These are phyloP conservation scores for Anastatica hierochuntica DNA, from an alignment of 345 rosid species.

Conservation along the genomic window DNA sequence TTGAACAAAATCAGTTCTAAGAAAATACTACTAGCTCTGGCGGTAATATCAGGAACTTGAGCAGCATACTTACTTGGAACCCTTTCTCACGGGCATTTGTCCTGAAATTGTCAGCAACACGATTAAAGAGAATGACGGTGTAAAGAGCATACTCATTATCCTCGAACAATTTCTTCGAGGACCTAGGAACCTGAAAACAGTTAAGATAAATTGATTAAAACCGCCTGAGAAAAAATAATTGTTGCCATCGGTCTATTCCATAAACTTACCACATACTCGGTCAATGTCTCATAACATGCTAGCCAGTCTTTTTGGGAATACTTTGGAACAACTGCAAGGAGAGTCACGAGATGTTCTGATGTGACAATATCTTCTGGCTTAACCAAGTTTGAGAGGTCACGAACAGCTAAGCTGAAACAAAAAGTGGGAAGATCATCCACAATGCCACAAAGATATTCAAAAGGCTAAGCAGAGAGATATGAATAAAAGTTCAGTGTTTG, in stretches of 20 bases:
- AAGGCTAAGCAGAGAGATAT: neutral
- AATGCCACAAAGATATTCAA: neutral
- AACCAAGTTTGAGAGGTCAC: slow-evolving; percentile 90
- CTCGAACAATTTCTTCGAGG: slow-evolving; percentile 82
- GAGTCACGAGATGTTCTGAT: slow-evolving; percentile 82
- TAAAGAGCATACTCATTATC: slow-evolving; percentile 98
- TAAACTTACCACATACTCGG: slow-evolving; percentile 71
- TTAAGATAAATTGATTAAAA: neutral
- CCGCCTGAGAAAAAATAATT: neutral
- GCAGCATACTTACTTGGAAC: slow-evolving; percentile 63
- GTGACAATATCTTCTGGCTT: slow-evolving; percentile 76
- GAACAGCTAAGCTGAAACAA: slow-evolving; percentile 87
- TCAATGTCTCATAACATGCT: slow-evolving; percentile 82
- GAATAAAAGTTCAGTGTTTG: neutral
- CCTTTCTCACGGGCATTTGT: slow-evolving; percentile 74
- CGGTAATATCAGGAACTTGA: slow-evolving; percentile 1
- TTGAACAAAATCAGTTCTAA: neutral
- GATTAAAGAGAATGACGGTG: slow-evolving; percentile 76
- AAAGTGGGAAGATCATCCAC: slow-evolving; percentile 14
- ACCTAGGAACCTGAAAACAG: slow-evolving; percentile 82
- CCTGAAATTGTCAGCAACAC: slow-evolving; percentile 90
- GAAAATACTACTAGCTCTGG: neutral
- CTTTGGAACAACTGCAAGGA: slow-evolving; percentile 79
- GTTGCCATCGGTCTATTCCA: neutral
- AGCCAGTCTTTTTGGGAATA: slow-evolving; percentile 99